Conservation (phyloP, 2,329 filamentous ascomycete genomes). For the Epichloe hybrida region DNA sequence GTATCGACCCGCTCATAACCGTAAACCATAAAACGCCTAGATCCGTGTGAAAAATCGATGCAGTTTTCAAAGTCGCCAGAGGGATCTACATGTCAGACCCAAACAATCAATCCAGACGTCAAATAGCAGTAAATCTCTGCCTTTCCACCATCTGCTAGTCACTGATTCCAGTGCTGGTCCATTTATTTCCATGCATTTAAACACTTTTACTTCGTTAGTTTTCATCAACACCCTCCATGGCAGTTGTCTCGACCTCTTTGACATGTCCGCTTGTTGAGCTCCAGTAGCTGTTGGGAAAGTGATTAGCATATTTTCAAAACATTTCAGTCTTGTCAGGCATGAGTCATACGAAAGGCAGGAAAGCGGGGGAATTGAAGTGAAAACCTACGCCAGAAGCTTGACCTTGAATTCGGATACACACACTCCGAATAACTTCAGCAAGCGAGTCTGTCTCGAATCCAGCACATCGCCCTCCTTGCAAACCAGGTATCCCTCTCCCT, state of each 20-base stretch:
- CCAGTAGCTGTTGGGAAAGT: slow-evolving; percentile 37
- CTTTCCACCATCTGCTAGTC: slow-evolving; percentile 1
- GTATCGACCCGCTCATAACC: slow-evolving; percentile 14
- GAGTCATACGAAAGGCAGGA: not conserved
- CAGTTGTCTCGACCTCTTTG: slow-evolving; percentile 35
- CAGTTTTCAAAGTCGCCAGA: not conserved
- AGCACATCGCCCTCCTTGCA: slow-evolving; percentile 76
- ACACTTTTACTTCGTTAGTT: slow-evolving; percentile 6
- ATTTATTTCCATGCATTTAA: not conserved
- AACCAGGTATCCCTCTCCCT: slow-evolving; percentile 51
- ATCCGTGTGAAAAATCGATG: slow-evolving; percentile 15
- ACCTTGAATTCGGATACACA: slow-evolving; percentile 86
- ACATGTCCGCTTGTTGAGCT: slow-evolving; percentile 43
- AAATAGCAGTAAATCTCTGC: not conserved
- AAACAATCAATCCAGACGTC: slow-evolving; percentile 5
- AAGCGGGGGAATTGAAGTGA: not conserved
- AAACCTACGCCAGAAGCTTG: slow-evolving; percentile 54
- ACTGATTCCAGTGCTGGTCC: slow-evolving; percentile 4
- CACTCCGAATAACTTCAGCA: slow-evolving; percentile 88
- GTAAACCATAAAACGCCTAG: slow-evolving; percentile 22
- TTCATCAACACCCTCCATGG: slow-evolving; percentile 25
- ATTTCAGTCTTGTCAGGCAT: not conserved
- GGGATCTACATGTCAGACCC: not conserved
- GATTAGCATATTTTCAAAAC: not conserved
- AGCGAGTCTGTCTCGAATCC: slow-evolving; percentile 81